Evolutionary conservation across 495 filamentous ascomycete species (phyloP).

Genomic region (Paragyromitra xinjiangensis): DNA sequence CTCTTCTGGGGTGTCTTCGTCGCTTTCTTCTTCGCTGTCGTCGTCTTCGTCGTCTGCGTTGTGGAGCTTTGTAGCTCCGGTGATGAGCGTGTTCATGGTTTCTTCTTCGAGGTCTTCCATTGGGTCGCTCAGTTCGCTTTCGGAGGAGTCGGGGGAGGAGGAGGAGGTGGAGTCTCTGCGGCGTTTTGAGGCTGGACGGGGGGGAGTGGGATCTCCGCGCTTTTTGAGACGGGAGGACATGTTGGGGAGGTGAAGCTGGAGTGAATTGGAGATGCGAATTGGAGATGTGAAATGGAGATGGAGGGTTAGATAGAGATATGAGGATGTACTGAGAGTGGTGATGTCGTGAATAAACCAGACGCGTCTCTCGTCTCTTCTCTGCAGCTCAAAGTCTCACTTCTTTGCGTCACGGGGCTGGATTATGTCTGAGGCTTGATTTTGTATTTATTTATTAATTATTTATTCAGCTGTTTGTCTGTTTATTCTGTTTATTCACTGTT

Average conservation of each 20-base stretch:
- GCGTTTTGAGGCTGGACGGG: constrained; percentile 33
- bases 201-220: constrained; percentile 23
- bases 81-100: constrained; percentile 41
- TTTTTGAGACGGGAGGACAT: constrained; percentile 44
- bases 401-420: no score
- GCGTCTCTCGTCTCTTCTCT: neutral
- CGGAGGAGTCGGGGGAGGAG: constrained; percentile 39
- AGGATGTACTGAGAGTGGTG: neutral
- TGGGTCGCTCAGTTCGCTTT: constrained; percentile 54
- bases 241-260: neutral
- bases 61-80: constrained; percentile 52
- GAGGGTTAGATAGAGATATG: neutral
- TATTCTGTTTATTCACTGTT: no score
- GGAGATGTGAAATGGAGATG: neutral
- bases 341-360: neutral
- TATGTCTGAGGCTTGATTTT: no score
- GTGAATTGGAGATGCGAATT: neutral
- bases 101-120: constrained; percentile 67
- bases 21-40: constrained; percentile 62
- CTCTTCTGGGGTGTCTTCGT: constrained; percentile 59
- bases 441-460: no score
- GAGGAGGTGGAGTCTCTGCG: constrained; percentile 10
- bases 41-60: constrained; percentile 64
- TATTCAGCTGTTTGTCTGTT: no score
- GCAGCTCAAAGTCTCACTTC: no score